Evolutionary conservation across 2,329 filamentous ascomycete species (phyloP), one percentile per base, ranked within the genome.

Genomic region (Curvularia verruculosa): DNA sequence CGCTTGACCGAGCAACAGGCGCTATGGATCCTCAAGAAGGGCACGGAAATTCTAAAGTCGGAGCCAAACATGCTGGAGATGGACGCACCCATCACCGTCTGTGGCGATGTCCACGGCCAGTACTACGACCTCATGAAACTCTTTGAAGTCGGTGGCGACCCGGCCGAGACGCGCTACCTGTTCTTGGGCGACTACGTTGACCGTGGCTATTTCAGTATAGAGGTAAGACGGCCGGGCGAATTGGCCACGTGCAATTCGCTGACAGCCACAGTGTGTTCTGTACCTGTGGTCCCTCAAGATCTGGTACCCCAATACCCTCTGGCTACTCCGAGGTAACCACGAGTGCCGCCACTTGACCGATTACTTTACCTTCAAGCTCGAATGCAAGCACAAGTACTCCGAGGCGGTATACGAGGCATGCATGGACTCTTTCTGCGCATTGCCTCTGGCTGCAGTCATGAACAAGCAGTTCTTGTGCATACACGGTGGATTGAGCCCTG

Each of bases 391-490:
- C 86, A 99, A 99, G 79, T 99, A 99, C 81, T 96, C 92, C 31
- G 95, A 98, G 81, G 86, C 86, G 63, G 86, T 99, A 58, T 99
- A 99, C 77, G 94, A 99, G 73, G 94, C 95, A 55, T 98, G 95
- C 81, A 96, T 97, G 87, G 94, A 99, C 65, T 96, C 95, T 0
- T 99, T 99, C 84, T 99, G 95, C 81, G 85, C 89, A 63, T 82
- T 99, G 63, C 95, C 95, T 28, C 83, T 99, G 68, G 95, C 95
- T 55, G 95, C 95, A 26, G 89, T 99, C 67, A 99, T 99, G 95
- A 99, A 99, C 86, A 99, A 99, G 84, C 95, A 99, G 78, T 99
- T 99, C 79, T 82, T 99, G 67, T 99, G 95, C 77, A 98, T 99
- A 69, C 95, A 99, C 76, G 95, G 95, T 72, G 95, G 95, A 62